Evolutionary conservation across 345 rosid genomes (phyloP).

Genomic region (Syzygium jambos): DNA sequence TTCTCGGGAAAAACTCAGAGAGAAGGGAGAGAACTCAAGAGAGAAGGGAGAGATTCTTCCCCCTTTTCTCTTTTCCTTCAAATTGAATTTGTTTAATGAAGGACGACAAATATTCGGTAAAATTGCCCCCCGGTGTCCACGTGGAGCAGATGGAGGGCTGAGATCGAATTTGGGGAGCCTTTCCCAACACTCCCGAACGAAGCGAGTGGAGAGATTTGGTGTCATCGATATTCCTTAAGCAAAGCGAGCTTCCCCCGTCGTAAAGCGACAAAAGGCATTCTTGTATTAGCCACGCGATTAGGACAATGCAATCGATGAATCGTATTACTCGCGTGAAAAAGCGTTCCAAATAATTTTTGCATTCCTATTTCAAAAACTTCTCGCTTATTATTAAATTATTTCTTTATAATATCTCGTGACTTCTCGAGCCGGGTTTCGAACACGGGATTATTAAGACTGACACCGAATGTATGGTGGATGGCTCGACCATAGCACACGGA

Average conservation of each 20-base stretch:
- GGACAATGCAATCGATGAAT: neutral
- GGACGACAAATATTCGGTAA: neutral
- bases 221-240: neutral
- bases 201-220: neutral
- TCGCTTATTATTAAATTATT: neutral
- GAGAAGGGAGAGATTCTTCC: neutral
- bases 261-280: neutral
- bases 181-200: neutral
- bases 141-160: neutral
- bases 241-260: neutral
- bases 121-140: neutral
- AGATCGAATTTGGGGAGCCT: neutral
- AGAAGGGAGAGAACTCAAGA: too few relatives aligned
- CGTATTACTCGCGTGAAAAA: neutral
- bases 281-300: neutral
- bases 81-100: neutral
- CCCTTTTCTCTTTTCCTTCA: neutral
- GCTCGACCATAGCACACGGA: neutral
- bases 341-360: neutral
- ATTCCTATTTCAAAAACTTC: neutral
- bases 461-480: neutral
- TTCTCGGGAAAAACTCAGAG: neutral
- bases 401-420: neutral
- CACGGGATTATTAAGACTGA: neutral
- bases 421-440: neutral